phyloP scores from a whole-genome alignment of 169 alveolate genomes.

The Besnoitia besnoiti region DNA sequence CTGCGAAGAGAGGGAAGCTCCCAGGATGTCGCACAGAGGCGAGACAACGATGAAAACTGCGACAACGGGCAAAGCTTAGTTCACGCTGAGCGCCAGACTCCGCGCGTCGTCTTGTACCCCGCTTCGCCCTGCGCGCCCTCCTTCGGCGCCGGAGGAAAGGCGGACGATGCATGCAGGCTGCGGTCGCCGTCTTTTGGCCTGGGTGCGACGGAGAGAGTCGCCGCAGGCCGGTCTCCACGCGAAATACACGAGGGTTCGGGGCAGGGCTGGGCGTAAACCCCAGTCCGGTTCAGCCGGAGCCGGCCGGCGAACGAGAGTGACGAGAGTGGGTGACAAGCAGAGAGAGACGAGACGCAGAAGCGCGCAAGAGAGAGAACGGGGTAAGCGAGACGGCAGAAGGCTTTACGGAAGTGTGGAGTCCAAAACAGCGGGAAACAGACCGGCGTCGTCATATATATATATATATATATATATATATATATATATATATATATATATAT shows the following conservation, averaged over 20 bases:
- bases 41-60: background rate
- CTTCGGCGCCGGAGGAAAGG: background rate
- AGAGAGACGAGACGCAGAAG: background rate
- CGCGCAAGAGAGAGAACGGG: background rate
- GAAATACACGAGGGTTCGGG: background rate
- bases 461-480: background rate
- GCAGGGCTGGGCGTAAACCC: background rate
- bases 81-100: background rate
- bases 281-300: background rate
- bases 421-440: background rate
- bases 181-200: background rate
- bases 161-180: too few species aligned
- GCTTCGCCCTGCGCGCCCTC: background rate
- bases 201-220: background rate
- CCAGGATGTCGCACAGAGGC: background rate
- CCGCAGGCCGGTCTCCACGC: background rate
- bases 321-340: too few species aligned
- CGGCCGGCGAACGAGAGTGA: background rate
- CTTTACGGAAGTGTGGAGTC: background rate
- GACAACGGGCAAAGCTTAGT: too few species aligned
- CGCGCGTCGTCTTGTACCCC: too few species aligned
- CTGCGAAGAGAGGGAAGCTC: background rate
- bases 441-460: background rate
- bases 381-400: background rate
- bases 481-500: constrained; percentile 14